These are phyloP conservation scores for Auricularia sp. DNA, from an alignment of 768 basidiomycete genomes.

Conservation along the genomic window DNA sequence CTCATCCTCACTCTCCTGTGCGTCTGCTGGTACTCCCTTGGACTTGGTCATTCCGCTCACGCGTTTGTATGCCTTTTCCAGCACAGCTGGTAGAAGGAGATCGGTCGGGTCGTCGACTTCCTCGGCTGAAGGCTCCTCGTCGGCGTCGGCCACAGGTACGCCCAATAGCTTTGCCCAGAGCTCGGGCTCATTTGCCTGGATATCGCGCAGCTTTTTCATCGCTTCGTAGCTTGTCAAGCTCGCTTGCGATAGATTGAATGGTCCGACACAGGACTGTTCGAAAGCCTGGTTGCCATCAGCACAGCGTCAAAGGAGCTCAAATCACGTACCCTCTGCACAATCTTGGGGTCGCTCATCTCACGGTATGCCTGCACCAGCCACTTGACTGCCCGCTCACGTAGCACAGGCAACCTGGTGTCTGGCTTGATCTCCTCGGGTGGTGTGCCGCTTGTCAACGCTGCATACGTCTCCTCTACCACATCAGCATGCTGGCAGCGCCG, in stretches of 20 bases:
- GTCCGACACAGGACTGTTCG: constrained; percentile 12
- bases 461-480: constrained; percentile 21
- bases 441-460: constrained; percentile 15
- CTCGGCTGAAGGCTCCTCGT: background rate
- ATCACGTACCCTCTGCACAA: constrained; percentile 11
- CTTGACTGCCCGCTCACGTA: constrained; percentile 16
- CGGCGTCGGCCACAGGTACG: background rate
- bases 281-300: constrained; percentile 16
- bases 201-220: background rate
- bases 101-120: background rate
- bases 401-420: constrained; percentile 12
- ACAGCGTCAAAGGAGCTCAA: background rate
- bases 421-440: constrained; percentile 7
- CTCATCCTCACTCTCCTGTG: too few species aligned
- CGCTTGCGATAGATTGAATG: constrained; percentile 20
- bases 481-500: constrained; percentile 24
- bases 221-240: constrained; percentile 12
- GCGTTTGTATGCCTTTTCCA: too few species aligned
- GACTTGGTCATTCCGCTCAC: too few species aligned
- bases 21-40: too few species aligned
- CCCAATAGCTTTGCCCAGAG: background rate
- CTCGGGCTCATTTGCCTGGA: background rate
- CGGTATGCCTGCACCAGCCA: constrained; percentile 27
- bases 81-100: too few species aligned
- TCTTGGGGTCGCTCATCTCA: constrained; percentile 16